Evolutionary conservation across 768 basidiomycete genomes (phyloP), one percentile per base, ranked within the genome.

Genomic region (Filobasidium floriforme): DNA sequence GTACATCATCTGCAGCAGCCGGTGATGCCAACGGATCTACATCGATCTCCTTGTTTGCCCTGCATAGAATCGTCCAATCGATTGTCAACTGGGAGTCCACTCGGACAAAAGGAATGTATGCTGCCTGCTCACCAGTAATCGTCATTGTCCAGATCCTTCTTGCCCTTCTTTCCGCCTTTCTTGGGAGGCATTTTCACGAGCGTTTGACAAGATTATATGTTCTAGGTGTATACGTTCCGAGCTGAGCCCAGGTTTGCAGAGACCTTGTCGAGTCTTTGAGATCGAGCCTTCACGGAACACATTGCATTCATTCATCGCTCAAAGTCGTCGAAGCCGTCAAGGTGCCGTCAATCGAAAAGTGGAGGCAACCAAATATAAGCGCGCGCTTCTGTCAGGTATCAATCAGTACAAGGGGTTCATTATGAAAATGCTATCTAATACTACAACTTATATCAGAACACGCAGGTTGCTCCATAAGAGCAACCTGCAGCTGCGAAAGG

Each of bases 111-210:
- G 11, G 61, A 26, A 62, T 49, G 49, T 24, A 67, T 68, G 59
- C 46, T 37, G 66, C 81, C 46, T 37, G 66, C 81, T 41, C 59
- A 90, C 91, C 91, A 94, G 80, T 84, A 89, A 44, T 84, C 86
- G 72, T 90, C 89, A 69, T 93, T 90, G 71, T 88, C 86, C 52
- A 81, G 82, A 72, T 86, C 88, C 81, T 92, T 92, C 37, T 83
- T 85, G 74, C 92, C 93, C 82, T 93, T 94, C 70, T 88, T 91
- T 51, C 70, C 77, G 76, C 90, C 90, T 76, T 82, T 84, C 76
- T 87, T 87, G 32, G 86, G 86, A 40, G 86, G 81, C 84, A 85
- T 85, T 18, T 41, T 57, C 5, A 24, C 24, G 29, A 19, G 46
- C 46, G 4, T 4, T 19, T 51, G 18, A 24, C 18, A 24, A 51